Percentiles rank a stretch among this genome's conserved stretches.
Conservation (phyloP, 2,329 filamentous ascomycete species). For the Nothophoma quercina region DNA sequence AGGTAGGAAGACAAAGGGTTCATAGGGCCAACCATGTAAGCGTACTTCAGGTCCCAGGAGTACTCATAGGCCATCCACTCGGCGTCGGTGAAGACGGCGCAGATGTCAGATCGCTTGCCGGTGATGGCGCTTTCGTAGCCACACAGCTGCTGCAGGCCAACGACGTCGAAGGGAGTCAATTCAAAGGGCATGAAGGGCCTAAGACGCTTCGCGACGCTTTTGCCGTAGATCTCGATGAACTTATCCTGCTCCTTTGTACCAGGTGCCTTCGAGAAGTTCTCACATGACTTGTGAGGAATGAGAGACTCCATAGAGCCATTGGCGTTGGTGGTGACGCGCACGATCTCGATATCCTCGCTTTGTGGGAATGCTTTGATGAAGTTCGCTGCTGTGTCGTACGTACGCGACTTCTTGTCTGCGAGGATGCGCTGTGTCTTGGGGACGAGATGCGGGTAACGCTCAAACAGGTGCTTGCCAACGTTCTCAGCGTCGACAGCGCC, state of each 20-base stretch:
- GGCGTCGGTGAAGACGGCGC: conserved; percentile 63
- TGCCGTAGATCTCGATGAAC: conserved; percentile 40
- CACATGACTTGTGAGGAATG: conserved; percentile 47
- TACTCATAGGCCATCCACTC: conserved; percentile 73
- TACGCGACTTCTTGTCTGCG: conserved; percentile 48
- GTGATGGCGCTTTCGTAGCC: conserved; percentile 70
- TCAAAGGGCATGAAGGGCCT: conserved; percentile 57
- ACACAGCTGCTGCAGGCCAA: conserved; percentile 70
- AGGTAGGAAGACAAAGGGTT: conserved; percentile 63
- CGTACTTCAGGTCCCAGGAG: conserved; percentile 67
- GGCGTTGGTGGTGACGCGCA: conserved; percentile 40
- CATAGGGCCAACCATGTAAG: conserved; percentile 71
- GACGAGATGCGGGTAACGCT: conserved; percentile 61
- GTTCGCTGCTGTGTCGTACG: conserved; percentile 45
- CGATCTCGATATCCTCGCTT: conserved; percentile 40
- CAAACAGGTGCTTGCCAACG: conserved; percentile 66
- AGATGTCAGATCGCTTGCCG: conserved; percentile 65
- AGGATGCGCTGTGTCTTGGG: conserved; percentile 47
- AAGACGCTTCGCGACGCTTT: conserved; percentile 34
- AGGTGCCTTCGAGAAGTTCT: conserved; percentile 43
- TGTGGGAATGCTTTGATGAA: conserved; percentile 41
- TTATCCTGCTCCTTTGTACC: conserved; percentile 39
- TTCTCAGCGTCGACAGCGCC: conserved; percentile 61
- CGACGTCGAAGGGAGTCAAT: conserved; percentile 67
- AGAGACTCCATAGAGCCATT: conserved; percentile 40